Base-by-base conservation (phyloP, 495 filamentous ascomycete species). In the Neurospora sp. region DNA sequence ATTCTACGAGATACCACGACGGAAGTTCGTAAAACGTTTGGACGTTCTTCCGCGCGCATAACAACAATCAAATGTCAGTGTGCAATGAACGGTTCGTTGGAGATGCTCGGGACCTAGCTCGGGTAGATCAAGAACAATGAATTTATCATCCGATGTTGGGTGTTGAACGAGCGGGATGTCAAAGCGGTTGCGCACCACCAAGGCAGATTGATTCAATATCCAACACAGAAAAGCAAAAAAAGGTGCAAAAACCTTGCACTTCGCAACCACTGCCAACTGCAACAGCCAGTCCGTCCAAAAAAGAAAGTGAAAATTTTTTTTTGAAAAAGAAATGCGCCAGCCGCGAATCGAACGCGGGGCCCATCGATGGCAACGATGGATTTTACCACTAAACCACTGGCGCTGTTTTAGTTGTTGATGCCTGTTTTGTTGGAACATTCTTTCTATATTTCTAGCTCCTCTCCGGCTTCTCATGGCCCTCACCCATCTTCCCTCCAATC, bases 361-460 rank as follows among this genome's bases (percentile, higher is more conserved):
- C 81, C 82, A 83, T 84, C 82, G 82, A 84, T 84, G 82, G 82
- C 82, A 84, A 84, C 83, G 83, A 84, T 84, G 83, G 81, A 84
- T 84, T 84, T 84, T 84, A 84, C 83, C 83, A 84, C 83, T 84
- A 84, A 83, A 83, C 82, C 82, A 83, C 82, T 82, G 78, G 53
- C 53, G 53, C 53, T 17, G 0, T 7, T 61, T 61, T 17, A 1
- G 20, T 27, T 27, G 0, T 7, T 27, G 31, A 35, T 5, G 5
- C 31, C 3, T 35, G 0, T 35, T 35, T 35, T 4, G 5, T 35
- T 22, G 0, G 20, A 22, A 22, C 20, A 22, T 22, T 22, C 20
- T 22, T 0, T 0, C 20, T 22, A 22, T 22, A 22, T 22, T 22
- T 22, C 20, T 22, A 0, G 20, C 20, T 22, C 0, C 20, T 22